Percentiles rank a stretch among this genome's conserved stretches.
Evolutionary conservation across 768 basidiomycete species (phyloP).

Genomic region (Coprinopsis sp.): DNA sequence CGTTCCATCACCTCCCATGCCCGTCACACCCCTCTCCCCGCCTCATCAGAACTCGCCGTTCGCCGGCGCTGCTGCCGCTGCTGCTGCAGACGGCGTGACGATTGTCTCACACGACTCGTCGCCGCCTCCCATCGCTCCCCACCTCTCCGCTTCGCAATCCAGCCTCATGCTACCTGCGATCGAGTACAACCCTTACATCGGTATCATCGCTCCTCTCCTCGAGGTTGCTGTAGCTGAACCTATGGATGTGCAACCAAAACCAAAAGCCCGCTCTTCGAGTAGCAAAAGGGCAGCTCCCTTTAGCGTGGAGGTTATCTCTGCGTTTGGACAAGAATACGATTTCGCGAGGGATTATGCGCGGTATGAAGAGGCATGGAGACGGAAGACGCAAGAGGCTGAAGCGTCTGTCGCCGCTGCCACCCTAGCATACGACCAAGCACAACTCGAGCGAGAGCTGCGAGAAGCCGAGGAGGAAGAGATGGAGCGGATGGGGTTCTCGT

Average conservation of each 20-base stretch:
- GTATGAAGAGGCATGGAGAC: not conserved
- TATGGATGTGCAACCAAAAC: too few species aligned
- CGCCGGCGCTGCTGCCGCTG: too few species aligned
- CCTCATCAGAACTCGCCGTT: too few species aligned
- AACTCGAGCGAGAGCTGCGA: too few species aligned
- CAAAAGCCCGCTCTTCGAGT: too few species aligned
- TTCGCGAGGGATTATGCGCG: conserved; percentile 8
- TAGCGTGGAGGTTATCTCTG: conserved; percentile 7
- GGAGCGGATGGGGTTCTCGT: too few species aligned
- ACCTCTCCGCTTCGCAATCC: not conserved
- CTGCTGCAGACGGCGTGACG: not conserved
- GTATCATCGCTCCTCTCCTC: not conserved
- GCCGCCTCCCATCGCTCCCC: not conserved
- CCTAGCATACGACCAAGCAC: too few species aligned
- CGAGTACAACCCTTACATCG: not conserved
- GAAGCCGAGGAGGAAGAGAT: too few species aligned
- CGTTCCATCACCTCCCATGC: conserved; percentile 15
- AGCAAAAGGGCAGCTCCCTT: not conserved
- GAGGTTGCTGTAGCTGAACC: too few species aligned
- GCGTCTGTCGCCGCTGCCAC: too few species aligned
- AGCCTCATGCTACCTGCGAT: not conserved
- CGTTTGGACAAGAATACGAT: conserved; percentile 11
- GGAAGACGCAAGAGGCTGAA: not conserved
- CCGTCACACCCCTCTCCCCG: conserved; percentile 11
- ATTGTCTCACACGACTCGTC: conserved; percentile 2